Conservation (phyloP, 108 stramenopile genomes). For the Cyclotella sp. region DNA sequence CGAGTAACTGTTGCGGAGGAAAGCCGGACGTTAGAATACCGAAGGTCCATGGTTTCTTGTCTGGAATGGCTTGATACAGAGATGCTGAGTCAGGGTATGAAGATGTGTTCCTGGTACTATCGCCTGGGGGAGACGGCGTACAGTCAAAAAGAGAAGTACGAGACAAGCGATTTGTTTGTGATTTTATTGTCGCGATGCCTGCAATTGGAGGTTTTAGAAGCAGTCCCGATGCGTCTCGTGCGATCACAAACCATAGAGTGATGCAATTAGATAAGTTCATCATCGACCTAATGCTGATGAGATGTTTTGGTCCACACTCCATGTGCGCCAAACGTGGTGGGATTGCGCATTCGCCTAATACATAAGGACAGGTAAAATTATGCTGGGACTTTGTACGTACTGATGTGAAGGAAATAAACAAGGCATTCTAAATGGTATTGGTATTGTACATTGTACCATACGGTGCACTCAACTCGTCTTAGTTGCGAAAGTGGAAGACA, state of each 20-base stretch:
- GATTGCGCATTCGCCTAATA: too few species aligned
- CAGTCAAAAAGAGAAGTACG: not conserved
- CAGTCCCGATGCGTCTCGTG: not conserved
- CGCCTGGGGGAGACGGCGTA: not conserved
- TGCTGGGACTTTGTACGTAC: too few species aligned
- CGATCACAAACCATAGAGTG: not conserved
- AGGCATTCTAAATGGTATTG: too few species aligned
- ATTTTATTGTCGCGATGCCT: not conserved
- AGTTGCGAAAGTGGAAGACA: too few species aligned
- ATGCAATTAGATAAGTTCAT: too few species aligned
- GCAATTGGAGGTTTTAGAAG: not conserved
- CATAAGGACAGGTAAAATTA: too few species aligned
- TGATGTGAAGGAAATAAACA: too few species aligned
- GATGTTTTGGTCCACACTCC: too few species aligned
- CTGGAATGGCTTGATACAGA: slow-evolving; percentile 32
- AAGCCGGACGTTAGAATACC: slow-evolving; percentile 59
- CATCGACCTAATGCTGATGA: too few species aligned
- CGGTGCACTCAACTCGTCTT: too few species aligned
- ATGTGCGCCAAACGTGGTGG: too few species aligned
- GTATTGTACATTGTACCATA: too few species aligned
- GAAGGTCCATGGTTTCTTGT: slow-evolving; percentile 51
- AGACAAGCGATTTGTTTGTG: not conserved
- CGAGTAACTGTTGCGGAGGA: slow-evolving; percentile 58
- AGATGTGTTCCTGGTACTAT: not conserved
- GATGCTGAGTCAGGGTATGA: not conserved